Percentiles rank a stretch among this genome's conserved stretches.
Conservation (phyloP, 1,139 yeast genomes). For the Lodderomyces beijingensis region DNA sequence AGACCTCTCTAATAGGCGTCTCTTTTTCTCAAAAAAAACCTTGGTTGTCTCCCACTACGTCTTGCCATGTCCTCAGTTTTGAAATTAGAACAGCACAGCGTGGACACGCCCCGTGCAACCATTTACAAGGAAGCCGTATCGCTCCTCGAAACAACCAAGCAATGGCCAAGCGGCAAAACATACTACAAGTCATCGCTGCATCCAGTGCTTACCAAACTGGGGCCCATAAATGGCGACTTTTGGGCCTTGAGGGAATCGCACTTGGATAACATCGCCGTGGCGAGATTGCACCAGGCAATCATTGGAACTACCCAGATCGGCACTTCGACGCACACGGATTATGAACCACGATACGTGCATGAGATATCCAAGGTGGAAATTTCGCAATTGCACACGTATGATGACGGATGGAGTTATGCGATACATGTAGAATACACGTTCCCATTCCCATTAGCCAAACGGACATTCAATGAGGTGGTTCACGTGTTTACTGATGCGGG, state of each 20-base stretch:
- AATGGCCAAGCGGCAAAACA: conserved; percentile 3
- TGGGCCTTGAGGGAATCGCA: conserved; percentile 9
- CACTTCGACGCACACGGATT: conserved; percentile 31
- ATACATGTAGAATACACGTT: conserved; percentile 42
- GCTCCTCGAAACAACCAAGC: conserved; percentile 1
- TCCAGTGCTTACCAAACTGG: conserved; percentile 1
- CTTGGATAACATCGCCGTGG: conserved; percentile 1
- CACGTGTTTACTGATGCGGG: conserved; percentile 31
- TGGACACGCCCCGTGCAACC: conserved; percentile 4
- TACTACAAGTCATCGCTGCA: conserved; percentile 1
- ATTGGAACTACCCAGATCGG: conserved; percentile 12
- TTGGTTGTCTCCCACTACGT: too few relatives aligned
- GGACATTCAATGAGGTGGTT: conserved; percentile 62
- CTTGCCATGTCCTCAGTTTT: neutral
- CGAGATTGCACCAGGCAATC: conserved; percentile 5
- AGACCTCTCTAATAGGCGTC: too few relatives aligned
- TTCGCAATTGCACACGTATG: conserved; percentile 7
- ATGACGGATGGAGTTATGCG: conserved; percentile 17
- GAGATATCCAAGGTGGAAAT: conserved; percentile 20
- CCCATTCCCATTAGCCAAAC: conserved; percentile 41
- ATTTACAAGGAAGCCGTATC: conserved; percentile 1
- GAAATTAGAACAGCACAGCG: conserved; percentile 2
- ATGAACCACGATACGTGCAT: conserved; percentile 32
- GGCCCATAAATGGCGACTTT: conserved; percentile 4
- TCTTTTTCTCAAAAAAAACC: too few relatives aligned